Evolutionary conservation across 805 yeast genomes (phyloP), one percentile per base, ranked within the genome.

Genomic region (Priceomyces carsonii): DNA sequence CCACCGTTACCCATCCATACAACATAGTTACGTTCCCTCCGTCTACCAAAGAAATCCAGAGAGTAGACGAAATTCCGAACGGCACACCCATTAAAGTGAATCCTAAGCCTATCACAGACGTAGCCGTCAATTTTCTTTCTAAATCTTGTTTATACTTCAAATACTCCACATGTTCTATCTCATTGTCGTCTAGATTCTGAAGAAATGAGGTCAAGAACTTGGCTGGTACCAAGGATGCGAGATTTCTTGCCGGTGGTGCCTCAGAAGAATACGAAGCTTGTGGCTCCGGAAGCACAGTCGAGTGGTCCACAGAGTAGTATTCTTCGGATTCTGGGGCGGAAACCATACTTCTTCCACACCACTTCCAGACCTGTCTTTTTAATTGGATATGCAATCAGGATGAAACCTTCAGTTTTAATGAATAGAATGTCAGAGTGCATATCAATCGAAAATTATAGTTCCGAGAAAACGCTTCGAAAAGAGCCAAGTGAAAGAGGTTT

Each of bases 11-110:
- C 79, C 87, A 83, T 0, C 95, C 95, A 63, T 82, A 79, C 28
- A 85, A 63, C 27, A 85, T 80, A 0, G 93, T 82, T 9, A 79
- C 79, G 34, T 83, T 82, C 1, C 89, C 88, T 6, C 95, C 95
- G 57, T 84, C 85, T 7, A 79, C 70, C 35, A 85, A 61, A 3
- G 86, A 83, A 19, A 82, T 80, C 50, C 82, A 78, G 54, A 85
- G 66, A 1, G 89, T 83, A 3, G 87, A 78, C 7, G 88, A 78
- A 47, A 85, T 71, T 1, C 91, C 89, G 47, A 84, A 72, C 0
- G 90, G 91, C 0, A 87, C 90, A 26, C 87, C 85, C 90, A 85
- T 83, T 20, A 85, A 61, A 1, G 89, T 79, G 53, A 85, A 84
- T 0, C 93, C 91, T 16, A 85, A 62, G 3, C 93, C 95, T 15